Percentiles rank a stretch among this genome's conserved stretches.
These are phyloP conservation scores for Phaeosphaeriaceae sp. DNA, from an alignment of 2,329 filamentous ascomycete genomes.

Conservation along the genomic window DNA sequence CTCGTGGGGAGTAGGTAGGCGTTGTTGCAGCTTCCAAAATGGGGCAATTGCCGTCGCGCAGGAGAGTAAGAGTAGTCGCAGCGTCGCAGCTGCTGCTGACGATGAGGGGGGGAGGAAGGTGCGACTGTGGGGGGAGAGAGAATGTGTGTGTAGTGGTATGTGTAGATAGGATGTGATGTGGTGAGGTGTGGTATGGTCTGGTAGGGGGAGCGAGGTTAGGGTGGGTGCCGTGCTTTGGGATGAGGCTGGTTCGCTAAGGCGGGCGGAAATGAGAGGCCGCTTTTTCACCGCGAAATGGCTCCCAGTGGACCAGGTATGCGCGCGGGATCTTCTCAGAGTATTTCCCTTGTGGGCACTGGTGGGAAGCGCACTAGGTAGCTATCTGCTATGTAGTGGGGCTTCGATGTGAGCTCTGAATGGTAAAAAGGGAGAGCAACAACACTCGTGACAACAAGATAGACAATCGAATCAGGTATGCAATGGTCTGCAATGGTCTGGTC, in stretches of 20 bases:
- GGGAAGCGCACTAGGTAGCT: too few species aligned
- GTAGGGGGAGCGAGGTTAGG: conserved; percentile 22
- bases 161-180: conserved; percentile 25
- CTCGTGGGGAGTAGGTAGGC: conserved; percentile 23
- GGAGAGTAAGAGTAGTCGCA: conserved; percentile 35
- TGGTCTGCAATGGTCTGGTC: too few species aligned
- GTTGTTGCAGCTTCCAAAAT: conserved; percentile 22
- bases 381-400: too few species aligned
- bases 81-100: too few species aligned
- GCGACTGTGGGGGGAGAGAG: conserved; percentile 14
- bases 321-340: neutral
- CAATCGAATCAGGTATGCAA: too few species aligned
- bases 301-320: conserved; percentile 23
- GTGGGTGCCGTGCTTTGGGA: conserved; percentile 32
- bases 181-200: conserved; percentile 24
- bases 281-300: conserved; percentile 33
- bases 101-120: conserved; percentile 10
- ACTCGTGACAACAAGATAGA: too few species aligned
- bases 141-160: neutral
- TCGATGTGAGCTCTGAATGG: conserved; percentile 5
- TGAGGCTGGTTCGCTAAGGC: conserved; percentile 46
- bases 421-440: too few species aligned
- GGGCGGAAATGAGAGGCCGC: conserved; percentile 46
- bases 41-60: conserved; percentile 29
- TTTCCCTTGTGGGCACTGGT: too few species aligned